Base-by-base conservation (phyloP, 2,329 filamentous ascomycete species). In the Colletotrichum lini region DNA sequence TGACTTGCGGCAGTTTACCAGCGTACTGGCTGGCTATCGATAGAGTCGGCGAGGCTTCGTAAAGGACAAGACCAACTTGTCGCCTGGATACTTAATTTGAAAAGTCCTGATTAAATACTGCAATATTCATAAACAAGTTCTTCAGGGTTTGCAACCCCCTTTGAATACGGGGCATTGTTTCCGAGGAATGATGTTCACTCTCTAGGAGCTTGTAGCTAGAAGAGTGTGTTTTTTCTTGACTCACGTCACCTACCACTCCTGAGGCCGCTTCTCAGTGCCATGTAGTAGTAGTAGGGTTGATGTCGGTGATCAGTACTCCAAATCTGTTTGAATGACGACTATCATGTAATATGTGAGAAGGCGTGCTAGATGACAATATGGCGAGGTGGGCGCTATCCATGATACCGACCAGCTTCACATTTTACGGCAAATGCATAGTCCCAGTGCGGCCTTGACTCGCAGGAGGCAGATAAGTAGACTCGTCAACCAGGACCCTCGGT, bases 401-500 rank as follows among this genome's bases (percentile, higher is more conserved):
- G 18, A n/a, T 21, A 62, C 10, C 5, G 15, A 62, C 21, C 40
- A 50, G 30, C 21, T 30, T 40, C 8, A 21, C 13, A 26, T 13
- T 8, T 15, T 18, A 52, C 15, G 47, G 13, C 12, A 42, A 52
- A n/a, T 6, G 1, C 4, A 21, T 38, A 1, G 21, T 44, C 44
- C 16, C n/a, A 13, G n/a, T 18, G 9, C 44, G 35, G 15, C 35
- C 21, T 42, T 52, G 10, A 26, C 45, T 16, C n/a, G 52, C 30
- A 13, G 44, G 18, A 10, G 44, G 23, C 35, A 61, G 12, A 21
- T 21, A 12, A 45, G 47, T 44, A 7, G 49, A 8, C 50, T 52
- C 63, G 5, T 53, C 23, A 13, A 15, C 15, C 10, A 71, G 26
- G n/a, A 57, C 38, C 18, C 58, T 65, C 18, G 57, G 38, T 8